Conservation (phyloP, 495 filamentous ascomycete genomes). For the Podospora comata region DNA sequence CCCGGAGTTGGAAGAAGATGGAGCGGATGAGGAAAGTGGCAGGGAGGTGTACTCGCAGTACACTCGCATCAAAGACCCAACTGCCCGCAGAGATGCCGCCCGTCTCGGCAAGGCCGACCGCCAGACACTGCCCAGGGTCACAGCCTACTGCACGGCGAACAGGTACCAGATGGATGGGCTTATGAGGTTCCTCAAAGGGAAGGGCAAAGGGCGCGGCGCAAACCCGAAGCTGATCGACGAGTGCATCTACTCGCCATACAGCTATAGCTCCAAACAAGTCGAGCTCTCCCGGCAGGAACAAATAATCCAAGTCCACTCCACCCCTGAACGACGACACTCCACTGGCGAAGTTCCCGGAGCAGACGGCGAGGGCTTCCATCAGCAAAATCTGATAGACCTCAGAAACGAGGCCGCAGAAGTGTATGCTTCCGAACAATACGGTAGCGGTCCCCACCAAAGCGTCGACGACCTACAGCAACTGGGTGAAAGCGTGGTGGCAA, state of each 20-base stretch:
- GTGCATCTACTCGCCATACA: conserved; percentile 92
- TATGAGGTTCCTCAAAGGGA: conserved; percentile 83
- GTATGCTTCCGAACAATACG: conserved; percentile 5
- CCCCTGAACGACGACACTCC: conserved; percentile 53
- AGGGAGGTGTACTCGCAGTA: conserved; percentile 95
- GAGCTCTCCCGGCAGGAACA: conserved; percentile 29
- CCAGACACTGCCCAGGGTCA: conserved; percentile 81
- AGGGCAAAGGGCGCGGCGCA: conserved; percentile 67
- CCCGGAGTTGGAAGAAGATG: conserved; percentile 75
- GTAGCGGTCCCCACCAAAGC: conserved; percentile 14
- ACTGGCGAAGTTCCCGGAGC: conserved; percentile 25
- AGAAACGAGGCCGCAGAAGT: conserved; percentile 6
- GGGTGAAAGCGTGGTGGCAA: conserved; percentile 20
- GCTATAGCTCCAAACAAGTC: conserved; percentile 53
- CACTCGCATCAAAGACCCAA: conserved; percentile 91
- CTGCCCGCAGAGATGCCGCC: conserved; percentile 87
- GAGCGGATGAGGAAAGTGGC: conserved; percentile 79
- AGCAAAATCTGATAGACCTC: conserved; percentile 32
- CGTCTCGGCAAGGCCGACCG: conserved; percentile 90
- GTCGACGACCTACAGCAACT: not conserved
- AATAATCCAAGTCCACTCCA: conserved; percentile 48
- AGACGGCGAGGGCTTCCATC: conserved; percentile 14
- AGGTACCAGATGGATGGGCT: conserved; percentile 83
- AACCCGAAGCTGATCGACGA: conserved; percentile 92
- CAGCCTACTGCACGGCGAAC: conserved; percentile 92